phyloP scores from a whole-genome alignment of 2,329 filamentous ascomycete species.

The Dryadomyces sulphureus region DNA sequence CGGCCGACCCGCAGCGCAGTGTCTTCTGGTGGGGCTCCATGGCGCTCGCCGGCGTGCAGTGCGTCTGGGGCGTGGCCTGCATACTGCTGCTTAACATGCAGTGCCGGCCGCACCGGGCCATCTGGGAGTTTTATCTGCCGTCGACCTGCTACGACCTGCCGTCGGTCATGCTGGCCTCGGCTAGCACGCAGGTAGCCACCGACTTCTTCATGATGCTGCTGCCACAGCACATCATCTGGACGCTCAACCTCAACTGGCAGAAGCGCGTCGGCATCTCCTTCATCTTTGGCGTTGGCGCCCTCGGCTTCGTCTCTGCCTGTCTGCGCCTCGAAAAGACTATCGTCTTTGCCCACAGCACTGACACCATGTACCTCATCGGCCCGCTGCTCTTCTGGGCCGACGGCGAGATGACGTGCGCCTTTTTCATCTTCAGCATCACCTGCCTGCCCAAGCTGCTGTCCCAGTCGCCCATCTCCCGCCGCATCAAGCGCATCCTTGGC shows the following conservation, averaged over 20 bases:
- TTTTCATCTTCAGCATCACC: constrained; percentile 17
- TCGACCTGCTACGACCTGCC: constrained; percentile 18
- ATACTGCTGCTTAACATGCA: constrained; percentile 19
- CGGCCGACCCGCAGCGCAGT: constrained; percentile 13
- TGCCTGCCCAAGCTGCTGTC: constrained; percentile 7
- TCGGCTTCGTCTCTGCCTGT: constrained; percentile 13
- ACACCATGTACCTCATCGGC: constrained; percentile 22
- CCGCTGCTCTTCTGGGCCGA: constrained; percentile 27
- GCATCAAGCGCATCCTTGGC: background rate
- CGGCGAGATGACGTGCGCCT: constrained; percentile 29
- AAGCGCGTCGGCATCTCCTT: constrained; percentile 17
- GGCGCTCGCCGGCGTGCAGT: constrained; percentile 17
- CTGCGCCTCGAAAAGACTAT: background rate
- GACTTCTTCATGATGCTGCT: constrained; percentile 20
- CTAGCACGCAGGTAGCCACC: constrained; percentile 18
- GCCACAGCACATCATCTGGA: constrained; percentile 21
- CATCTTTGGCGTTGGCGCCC: constrained; percentile 18
- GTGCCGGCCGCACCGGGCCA: constrained; percentile 14
- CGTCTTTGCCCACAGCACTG: constrained; percentile 12
- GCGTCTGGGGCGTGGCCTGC: constrained; percentile 14
- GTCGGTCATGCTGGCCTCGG: constrained; percentile 16
- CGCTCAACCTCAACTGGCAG: constrained; percentile 15
- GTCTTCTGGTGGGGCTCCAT: constrained; percentile 22
- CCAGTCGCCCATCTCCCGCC: background rate
- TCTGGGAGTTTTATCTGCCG: constrained; percentile 9